A percentile compares a stretch with the other conserved stretches of the same genome.
phyloP scores from a whole-genome alignment of 2,329 filamentous ascomycete species.

The Aureobasidium sp. region DNA sequence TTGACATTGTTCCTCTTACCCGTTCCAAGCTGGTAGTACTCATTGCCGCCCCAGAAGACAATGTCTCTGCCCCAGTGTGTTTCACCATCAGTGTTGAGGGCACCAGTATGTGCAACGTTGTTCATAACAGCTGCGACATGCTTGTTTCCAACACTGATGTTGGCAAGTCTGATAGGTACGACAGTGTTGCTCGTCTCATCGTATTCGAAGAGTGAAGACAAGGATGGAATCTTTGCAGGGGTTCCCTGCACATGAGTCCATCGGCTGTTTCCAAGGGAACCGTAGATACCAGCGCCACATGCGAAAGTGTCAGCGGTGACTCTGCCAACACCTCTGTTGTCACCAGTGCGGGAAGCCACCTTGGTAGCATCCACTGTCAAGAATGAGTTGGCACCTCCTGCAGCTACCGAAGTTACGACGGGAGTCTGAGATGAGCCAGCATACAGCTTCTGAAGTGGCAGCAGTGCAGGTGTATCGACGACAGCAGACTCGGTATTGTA shows the following conservation, averaged over 20 bases:
- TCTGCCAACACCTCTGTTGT: constrained; percentile 42
- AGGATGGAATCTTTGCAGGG: constrained; percentile 71
- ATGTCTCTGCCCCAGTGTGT: constrained; percentile 86
- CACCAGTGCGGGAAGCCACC: constrained; percentile 34
- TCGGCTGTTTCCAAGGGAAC: constrained; percentile 73
- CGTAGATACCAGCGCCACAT: constrained; percentile 78
- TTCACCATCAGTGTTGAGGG: constrained; percentile 54
- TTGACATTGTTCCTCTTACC: constrained; percentile 78
- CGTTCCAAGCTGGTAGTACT: constrained; percentile 86
- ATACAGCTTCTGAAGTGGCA: constrained; percentile 70
- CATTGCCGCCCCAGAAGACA: constrained; percentile 91
- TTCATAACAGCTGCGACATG: constrained; percentile 78
- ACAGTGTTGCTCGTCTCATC: constrained; percentile 63
- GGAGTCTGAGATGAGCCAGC: constrained; percentile 55
- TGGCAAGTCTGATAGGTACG: constrained; percentile 69
- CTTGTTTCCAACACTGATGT: constrained; percentile 67
- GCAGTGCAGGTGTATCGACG: constrained; percentile 61
- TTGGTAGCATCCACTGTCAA: constrained; percentile 74
- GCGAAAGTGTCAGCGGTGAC: constrained; percentile 75
- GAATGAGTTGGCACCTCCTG: constrained; percentile 81
- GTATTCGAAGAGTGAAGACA: constrained; percentile 82
- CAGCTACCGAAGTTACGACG: constrained; percentile 68
- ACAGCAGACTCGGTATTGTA: constrained; percentile 54
- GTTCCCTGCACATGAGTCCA: constrained; percentile 81
- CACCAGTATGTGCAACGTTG: constrained; percentile 57